Conservation (phyloP, 129 eudicot species). For the Escallonia rubra region DNA sequence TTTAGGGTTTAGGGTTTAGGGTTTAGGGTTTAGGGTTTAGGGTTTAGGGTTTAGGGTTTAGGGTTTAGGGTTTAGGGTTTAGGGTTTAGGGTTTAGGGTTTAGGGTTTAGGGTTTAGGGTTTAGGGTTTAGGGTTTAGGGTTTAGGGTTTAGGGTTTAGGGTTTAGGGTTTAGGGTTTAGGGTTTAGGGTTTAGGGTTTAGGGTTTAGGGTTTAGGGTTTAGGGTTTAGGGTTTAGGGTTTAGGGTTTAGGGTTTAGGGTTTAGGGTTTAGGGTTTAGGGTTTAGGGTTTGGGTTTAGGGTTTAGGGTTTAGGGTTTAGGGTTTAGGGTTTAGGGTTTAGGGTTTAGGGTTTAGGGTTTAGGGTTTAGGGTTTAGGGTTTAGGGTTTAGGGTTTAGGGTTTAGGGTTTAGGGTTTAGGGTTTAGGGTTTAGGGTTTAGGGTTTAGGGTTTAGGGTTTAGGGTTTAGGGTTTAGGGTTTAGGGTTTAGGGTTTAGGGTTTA, state of each 20-base stretch:
- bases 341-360: conserved; percentile 16
- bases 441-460: conserved; percentile 10
- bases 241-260: conserved; percentile 1
- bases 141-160: conserved; percentile 11
- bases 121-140: conserved; percentile 5
- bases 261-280: conserved; percentile 6
- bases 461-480: conserved; percentile 3
- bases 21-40: not conserved
- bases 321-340: conserved; percentile 12
- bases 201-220: not conserved
- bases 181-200: conserved; percentile 1
- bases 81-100: conserved; percentile 6
- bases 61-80: conserved; percentile 1
- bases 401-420: conserved; percentile 8
- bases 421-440: conserved; percentile 13
- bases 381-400: conserved; percentile 12
- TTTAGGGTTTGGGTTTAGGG: conserved; percentile 8
- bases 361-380: conserved; percentile 17
- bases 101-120: not conserved
- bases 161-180: conserved; percentile 6
- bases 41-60: not conserved
- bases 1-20: not conserved
- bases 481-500: conserved; percentile 5
- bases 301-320: conserved; percentile 11
- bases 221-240: conserved; percentile 12